Percentiles rank a stretch among this genome's conserved stretches.
These are phyloP conservation scores for Termitomyces sp. DNA, from an alignment of 768 basidiomycete species.

Conservation along the genomic window DNA sequence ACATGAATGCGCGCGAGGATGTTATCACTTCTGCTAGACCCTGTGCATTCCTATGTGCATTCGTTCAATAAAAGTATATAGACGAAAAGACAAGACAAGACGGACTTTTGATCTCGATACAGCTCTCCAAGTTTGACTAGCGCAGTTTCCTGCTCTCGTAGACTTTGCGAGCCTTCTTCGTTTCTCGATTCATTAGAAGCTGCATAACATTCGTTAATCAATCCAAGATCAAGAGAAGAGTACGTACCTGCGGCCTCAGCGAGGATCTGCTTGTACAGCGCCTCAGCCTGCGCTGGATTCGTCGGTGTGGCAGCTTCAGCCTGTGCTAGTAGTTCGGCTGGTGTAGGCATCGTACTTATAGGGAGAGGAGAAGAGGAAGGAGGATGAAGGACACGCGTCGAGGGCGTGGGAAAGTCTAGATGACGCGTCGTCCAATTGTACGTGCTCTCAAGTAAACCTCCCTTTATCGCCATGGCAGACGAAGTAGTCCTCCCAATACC, in stretches of 20 bases:
- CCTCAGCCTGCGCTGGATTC: conserved; percentile 62
- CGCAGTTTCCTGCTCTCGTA: conserved; percentile 82
- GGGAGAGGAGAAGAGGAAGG: too few relatives aligned
- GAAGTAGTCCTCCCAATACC: conserved; percentile 84
- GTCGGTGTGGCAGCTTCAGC: conserved; percentile 45
- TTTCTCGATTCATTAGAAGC: neutral
- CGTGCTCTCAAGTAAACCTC: conserved; percentile 5
- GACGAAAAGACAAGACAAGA: conserved; percentile 23
- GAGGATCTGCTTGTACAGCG: conserved; percentile 72
- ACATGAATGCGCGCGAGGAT: conserved; percentile 81
- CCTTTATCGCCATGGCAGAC: conserved; percentile 73
- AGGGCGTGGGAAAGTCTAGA: conserved; percentile 28
- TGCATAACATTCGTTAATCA: neutral
- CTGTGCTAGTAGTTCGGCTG: conserved; percentile 47
- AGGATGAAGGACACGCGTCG: conserved; percentile 25
- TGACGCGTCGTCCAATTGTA: conserved; percentile 29
- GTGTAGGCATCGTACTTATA: conserved; percentile 22
- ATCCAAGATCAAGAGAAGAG: neutral
- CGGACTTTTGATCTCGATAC: conserved; percentile 74
- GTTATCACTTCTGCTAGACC: conserved; percentile 86
- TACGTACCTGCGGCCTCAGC: conserved; percentile 32
- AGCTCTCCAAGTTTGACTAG: conserved; percentile 83
- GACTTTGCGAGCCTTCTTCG: conserved; percentile 29
- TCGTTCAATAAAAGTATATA: too few relatives aligned
- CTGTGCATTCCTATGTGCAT: conserved; percentile 81